Evolutionary conservation across 2,329 filamentous ascomycete genomes (phyloP).

Genomic region (Penicillium sp.): DNA sequence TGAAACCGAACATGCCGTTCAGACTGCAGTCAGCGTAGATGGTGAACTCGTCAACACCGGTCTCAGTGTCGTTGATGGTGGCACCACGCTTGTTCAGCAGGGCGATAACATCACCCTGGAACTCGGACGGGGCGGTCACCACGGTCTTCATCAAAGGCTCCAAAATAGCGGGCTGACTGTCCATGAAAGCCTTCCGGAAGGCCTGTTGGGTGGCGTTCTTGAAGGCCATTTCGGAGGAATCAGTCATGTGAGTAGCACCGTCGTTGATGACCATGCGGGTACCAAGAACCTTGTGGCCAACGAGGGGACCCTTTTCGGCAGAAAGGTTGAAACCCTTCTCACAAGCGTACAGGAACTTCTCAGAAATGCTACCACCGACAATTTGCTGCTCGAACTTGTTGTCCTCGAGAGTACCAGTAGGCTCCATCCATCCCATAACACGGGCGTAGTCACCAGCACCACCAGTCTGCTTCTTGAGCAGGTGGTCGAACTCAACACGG

Average conservation of each 20-base stretch:
- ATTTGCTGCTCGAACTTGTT: slow-evolving; percentile 88
- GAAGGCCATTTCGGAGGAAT: slow-evolving; percentile 96
- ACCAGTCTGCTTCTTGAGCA: slow-evolving; percentile 92
- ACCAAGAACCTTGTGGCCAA: slow-evolving; percentile 91
- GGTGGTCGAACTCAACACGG: slow-evolving; percentile 82
- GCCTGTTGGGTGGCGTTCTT: slow-evolving; percentile 92
- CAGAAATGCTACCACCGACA: slow-evolving; percentile 83
- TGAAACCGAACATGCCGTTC: slow-evolving; percentile 98
- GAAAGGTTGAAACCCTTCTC: slow-evolving; percentile 88
- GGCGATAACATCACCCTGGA: slow-evolving; percentile 93
- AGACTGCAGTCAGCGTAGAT: slow-evolving; percentile 88
- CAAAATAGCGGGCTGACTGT: slow-evolving; percentile 78
- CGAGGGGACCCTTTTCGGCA: slow-evolving; percentile 82
- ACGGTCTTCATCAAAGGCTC: slow-evolving; percentile 99
- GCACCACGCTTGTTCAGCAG: slow-evolving; percentile 96
- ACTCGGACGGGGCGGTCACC: slow-evolving; percentile 93
- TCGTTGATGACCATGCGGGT: slow-evolving; percentile 91
- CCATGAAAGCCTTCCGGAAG: slow-evolving; percentile 88
- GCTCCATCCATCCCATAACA: slow-evolving; percentile 89
- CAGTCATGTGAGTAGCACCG: slow-evolving; percentile 94
- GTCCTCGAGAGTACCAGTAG: slow-evolving; percentile 65
- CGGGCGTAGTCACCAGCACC: slow-evolving; percentile 94
- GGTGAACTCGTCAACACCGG: slow-evolving; percentile 90
- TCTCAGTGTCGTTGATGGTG: slow-evolving; percentile 92
- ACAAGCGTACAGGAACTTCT: slow-evolving; percentile 94